These are phyloP conservation scores for Choricystis sp. DNA, from an alignment of 139 green algal species.

Conservation along the genomic window DNA sequence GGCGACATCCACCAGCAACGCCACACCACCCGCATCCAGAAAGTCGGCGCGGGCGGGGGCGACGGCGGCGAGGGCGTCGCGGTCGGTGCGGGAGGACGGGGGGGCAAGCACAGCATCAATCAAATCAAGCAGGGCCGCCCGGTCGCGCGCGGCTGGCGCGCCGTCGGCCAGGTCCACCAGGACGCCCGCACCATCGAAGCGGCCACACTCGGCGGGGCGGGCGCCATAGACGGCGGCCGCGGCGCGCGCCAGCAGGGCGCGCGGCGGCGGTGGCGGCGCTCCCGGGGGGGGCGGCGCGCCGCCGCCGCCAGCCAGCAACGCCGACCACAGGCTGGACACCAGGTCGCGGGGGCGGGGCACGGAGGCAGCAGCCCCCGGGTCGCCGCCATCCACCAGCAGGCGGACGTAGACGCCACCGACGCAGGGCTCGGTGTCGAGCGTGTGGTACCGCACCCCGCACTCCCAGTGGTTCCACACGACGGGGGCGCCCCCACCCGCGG, in stretches of 20 bases:
- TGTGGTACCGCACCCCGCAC: conserved; percentile 67
- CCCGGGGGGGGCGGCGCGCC: neutral
- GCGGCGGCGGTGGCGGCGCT: neutral
- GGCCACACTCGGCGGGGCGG: conserved; percentile 36
- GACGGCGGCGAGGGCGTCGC: neutral
- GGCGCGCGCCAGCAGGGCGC: conserved; percentile 52
- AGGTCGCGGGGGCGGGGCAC: neutral
- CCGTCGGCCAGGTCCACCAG: conserved; percentile 50
- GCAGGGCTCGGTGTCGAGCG: conserved; percentile 47
- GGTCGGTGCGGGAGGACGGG: neutral
- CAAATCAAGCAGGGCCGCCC: conserved; percentile 48
- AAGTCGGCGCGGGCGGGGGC: neutral
- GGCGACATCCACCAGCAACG: conserved; percentile 70
- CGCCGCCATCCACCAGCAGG: conserved; percentile 64
- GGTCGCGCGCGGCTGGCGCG: conserved; percentile 32
- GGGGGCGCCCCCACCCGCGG: conserved; percentile 15
- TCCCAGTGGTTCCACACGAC: conserved; percentile 62
- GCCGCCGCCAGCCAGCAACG: neutral
- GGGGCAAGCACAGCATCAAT: conserved; percentile 54
- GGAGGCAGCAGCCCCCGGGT: conserved; percentile 8
- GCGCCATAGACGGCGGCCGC: conserved; percentile 65
- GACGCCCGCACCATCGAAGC: conserved; percentile 62
- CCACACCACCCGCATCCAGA: conserved; percentile 42
- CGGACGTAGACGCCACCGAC: conserved; percentile 70
- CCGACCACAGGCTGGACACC: neutral